Base-by-base conservation (phyloP, 164 flowering plant genomes). In the Piper longum region DNA sequence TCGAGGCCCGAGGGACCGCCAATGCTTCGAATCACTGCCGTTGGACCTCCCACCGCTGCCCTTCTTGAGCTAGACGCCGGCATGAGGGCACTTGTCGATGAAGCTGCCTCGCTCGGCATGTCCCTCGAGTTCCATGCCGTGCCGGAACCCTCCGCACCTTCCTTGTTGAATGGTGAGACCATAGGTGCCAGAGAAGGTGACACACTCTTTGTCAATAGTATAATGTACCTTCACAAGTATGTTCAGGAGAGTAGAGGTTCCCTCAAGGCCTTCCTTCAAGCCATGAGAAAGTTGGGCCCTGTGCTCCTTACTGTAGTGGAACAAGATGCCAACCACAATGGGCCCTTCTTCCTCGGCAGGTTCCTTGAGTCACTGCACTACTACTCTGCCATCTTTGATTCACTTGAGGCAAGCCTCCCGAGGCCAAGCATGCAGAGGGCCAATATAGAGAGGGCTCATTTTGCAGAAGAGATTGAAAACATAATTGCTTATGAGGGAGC, bases 271-370 rank as follows among this genome's bases (percentile, higher is more conserved):
- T 67, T 82, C 56, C 87, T 85, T 62, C 85, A 79, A 70, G 80
- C 83, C 41, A 70, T 83, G 19, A 79, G 73, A 77, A 83, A 75
- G 54, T 66, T 85, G 26, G 56, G 44, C 6, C 91, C 91, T 12
- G 48, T 67, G 2, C 59, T 82, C 14, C 63, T 85, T 4, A 82
- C 85, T 2, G 74, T 83, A 56, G 80, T 80, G 61, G 85, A 85
- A 60, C 86, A 83, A 66, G 88, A 83, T 41, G 83, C 88, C 1
- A 83, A 82, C 74, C 88, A 83, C 59, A 85, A 83, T 41, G 88
- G 91, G 13, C 82, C 87, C 0, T 83, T 85, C 77, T 83, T 85
- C 66, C 80, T 83, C 2, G 88, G 87, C 56, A 73, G 91, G 59
- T 85, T 85, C 65, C 77, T 80, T 4, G 87, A 85, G 62, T 80